Percentiles rank a stretch among this genome's conserved stretches.
phyloP scores from a whole-genome alignment of 768 basidiomycete species.

The Rhodotorula paludigena region DNA sequence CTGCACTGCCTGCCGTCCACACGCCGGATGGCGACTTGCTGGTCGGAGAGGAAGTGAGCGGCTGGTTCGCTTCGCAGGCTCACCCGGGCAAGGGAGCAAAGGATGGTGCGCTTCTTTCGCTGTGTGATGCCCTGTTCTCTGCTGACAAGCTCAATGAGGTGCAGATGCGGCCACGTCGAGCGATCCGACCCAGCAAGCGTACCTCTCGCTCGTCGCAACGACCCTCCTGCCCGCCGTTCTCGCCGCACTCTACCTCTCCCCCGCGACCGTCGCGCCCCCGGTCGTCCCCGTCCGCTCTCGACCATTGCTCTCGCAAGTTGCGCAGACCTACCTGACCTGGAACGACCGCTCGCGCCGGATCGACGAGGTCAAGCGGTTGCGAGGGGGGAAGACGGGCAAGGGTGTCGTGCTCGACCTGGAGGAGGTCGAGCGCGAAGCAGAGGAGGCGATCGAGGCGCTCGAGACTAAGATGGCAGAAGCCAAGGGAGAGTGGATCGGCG shows the following conservation, averaged over 20 bases:
- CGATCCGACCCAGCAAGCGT: slow-evolving; percentile 28
- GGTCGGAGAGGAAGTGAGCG: slow-evolving; percentile 12
- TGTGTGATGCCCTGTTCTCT: neutral
- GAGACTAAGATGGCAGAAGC: slow-evolving; percentile 15
- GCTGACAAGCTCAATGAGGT: neutral
- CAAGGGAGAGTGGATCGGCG: slow-evolving; percentile 15
- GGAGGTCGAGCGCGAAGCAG: slow-evolving; percentile 33
- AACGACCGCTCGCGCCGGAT: slow-evolving; percentile 12
- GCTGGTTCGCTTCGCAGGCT: neutral
- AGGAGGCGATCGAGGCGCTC: slow-evolving; percentile 21
- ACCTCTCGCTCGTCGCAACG: slow-evolving; percentile 21
- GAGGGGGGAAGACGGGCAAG: slow-evolving; percentile 18
- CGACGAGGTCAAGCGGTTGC: slow-evolving; percentile 20
- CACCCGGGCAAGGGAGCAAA: neutral
- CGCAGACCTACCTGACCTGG: neutral
- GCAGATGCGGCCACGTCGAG: neutral
- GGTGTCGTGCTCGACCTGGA: slow-evolving; percentile 22
- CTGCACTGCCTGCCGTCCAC: slow-evolving; percentile 10
- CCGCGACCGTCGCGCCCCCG: neutral
- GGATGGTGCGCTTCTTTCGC: neutral
- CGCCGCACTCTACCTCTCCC: slow-evolving; percentile 26
- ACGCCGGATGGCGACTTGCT: slow-evolving; percentile 11
- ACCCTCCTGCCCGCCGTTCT: slow-evolving; percentile 32
- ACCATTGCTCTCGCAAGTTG: slow-evolving; percentile 3
- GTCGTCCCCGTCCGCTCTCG: neutral